Evolutionary conservation across 768 basidiomycete genomes (phyloP), one percentile per base, ranked within the genome.

Genomic region (Polyporus arcularius): DNA sequence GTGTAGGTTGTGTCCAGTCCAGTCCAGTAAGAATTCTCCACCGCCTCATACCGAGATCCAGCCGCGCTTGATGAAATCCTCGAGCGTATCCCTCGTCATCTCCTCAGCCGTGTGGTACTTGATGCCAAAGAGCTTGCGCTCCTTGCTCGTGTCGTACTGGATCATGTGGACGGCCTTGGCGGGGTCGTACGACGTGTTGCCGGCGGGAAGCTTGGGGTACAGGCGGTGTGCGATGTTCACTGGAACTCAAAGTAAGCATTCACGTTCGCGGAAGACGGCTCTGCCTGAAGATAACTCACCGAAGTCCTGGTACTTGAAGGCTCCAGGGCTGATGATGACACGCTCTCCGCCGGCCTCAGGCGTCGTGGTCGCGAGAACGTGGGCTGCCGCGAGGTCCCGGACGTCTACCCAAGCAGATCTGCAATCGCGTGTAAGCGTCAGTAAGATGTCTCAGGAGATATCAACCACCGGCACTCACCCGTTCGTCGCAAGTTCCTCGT

Each of bases 271-370:
- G 21, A 26, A 26, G 21, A 26, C 21, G 21, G 2, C 21, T 26
- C 21, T 26, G 21, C 21, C 21, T 26, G 21, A 1, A 2, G 21
- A 30, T 1, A 6, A 61, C 65, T 8, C 50, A 67, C 65, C 21
- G 49, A 58, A 64, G 39, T 67, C 57, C 42, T 67, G 63, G 60
- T 60, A 67, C 21, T 58, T 49, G 46, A 55, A 67, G 1, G 51
- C 16, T 64, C 78, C 76, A 3, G 70, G 73, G 16, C 71, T 72
- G 43, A 83, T 62, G 65, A 89, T 78, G 65, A 89, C 79, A 21
- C 89, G 75, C 60, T 89, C 77, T 0, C 83, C 83, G 2, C 80
- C 80, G 0, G 86, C 87, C 4, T 74, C 77, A 28, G 78, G 75
- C 53, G 76, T 80, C 57, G 78, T 77, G 31, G 90, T 67, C 3